Conservation (phyloP, 2,329 filamentous ascomycete species). For the Arachnomyces sp. region DNA sequence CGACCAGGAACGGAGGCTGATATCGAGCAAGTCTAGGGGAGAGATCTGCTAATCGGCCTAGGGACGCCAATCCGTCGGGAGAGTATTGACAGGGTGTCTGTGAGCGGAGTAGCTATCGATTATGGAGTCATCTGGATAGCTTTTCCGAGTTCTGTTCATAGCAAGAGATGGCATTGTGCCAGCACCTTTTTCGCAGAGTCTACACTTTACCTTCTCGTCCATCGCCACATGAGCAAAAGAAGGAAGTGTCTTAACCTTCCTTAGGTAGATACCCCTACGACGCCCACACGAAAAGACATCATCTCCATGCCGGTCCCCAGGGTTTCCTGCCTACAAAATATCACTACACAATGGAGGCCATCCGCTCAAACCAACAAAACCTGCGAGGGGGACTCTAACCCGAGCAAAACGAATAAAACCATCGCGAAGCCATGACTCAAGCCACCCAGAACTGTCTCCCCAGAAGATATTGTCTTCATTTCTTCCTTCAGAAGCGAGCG, state of each 20-base stretch:
- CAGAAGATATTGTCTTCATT: slow-evolving; percentile 14
- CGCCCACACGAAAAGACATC: not conserved
- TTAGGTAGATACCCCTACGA: too few relatives aligned
- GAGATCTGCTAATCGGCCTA: too few relatives aligned
- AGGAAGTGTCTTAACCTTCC: slow-evolving; percentile 25
- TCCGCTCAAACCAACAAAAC: slow-evolving; percentile 43
- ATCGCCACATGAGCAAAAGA: slow-evolving; percentile 40
- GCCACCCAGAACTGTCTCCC: slow-evolving; percentile 44
- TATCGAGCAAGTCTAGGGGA: too few relatives aligned
- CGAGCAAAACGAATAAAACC: slow-evolving; percentile 36
- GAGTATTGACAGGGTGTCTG: too few relatives aligned
- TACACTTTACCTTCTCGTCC: slow-evolving; percentile 35
- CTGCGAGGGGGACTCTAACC: slow-evolving; percentile 26
- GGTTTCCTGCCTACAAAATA: slow-evolving; percentile 21
- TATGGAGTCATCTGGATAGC: slow-evolving; percentile 42
- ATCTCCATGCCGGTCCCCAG: not conserved
- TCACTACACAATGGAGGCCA: slow-evolving; percentile 37
- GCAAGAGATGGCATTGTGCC: slow-evolving; percentile 18
- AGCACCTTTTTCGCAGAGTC: slow-evolving; percentile 20
- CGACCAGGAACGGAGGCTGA: too few relatives aligned
- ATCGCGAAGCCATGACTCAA: slow-evolving; percentile 50
- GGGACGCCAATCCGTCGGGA: too few relatives aligned
- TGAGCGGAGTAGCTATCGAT: too few relatives aligned
- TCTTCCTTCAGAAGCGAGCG: slow-evolving; percentile 30
- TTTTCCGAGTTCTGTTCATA: slow-evolving; percentile 30